Conservation (phyloP, 768 basidiomycete species). For the Tricholoma bakamatsutake region DNA sequence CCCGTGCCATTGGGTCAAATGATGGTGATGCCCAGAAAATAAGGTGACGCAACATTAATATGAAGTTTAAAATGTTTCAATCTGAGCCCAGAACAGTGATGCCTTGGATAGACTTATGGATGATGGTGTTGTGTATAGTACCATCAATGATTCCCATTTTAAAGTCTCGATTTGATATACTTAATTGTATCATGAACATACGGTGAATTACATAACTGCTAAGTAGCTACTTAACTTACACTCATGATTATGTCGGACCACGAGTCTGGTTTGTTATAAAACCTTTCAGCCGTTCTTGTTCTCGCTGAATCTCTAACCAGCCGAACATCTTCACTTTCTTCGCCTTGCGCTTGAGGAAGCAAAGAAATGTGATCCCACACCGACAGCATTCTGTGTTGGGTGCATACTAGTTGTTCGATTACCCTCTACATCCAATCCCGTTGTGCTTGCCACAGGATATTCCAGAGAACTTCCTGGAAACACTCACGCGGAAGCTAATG, state of each 20-base stretch:
- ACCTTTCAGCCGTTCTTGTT: background rate
- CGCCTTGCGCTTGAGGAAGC: slow-evolving; percentile 68
- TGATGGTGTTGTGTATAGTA: slow-evolving; percentile 74
- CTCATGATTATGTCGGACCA: background rate
- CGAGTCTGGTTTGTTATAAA: background rate
- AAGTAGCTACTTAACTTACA: background rate
- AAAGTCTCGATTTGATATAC: slow-evolving; percentile 38
- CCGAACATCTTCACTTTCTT: slow-evolving; percentile 35
- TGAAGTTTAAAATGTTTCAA: background rate
- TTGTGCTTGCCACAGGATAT: slow-evolving; percentile 73
- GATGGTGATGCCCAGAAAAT: slow-evolving; percentile 49
- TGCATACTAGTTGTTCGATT: slow-evolving; percentile 59
- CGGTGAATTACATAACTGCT: no score
- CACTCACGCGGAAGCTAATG: slow-evolving; percentile 96
- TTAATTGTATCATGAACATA: background rate
- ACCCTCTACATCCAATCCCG: slow-evolving; percentile 34
- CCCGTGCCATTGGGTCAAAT: slow-evolving; percentile 52
- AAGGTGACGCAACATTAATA: slow-evolving; percentile 37
- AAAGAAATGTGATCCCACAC: slow-evolving; percentile 56
- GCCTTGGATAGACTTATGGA: slow-evolving; percentile 76
- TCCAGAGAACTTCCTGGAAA: slow-evolving; percentile 91
- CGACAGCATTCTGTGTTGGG: slow-evolving; percentile 89
- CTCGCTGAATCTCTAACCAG: background rate
- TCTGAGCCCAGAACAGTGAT: slow-evolving; percentile 35
- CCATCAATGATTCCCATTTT: slow-evolving; percentile 80